Percentiles rank a stretch among this genome's conserved stretches.
These are phyloP conservation scores for Elasticomyces elasticus DNA, from an alignment of 495 filamentous ascomycete species.

Conservation along the genomic window DNA sequence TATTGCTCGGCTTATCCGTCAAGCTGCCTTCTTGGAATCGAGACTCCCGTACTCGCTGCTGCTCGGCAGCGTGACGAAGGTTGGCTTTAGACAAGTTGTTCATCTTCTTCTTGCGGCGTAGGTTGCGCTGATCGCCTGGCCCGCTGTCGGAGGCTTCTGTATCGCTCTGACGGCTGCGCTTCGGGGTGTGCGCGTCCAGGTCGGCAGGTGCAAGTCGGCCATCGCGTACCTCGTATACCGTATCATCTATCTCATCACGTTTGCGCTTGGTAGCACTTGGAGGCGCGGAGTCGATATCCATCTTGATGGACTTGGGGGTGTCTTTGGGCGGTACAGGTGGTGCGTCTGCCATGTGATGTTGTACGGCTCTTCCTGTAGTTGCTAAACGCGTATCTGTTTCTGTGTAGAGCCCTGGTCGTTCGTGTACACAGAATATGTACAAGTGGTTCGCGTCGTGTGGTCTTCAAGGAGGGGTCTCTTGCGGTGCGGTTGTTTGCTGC, in stretches of 20 bases:
- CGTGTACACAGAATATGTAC: too few species aligned
- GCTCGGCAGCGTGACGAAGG: slow-evolving; percentile 16
- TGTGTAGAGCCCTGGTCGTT: too few species aligned
- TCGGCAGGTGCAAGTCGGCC: background rate
- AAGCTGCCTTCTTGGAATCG: slow-evolving; percentile 27
- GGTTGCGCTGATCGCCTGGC: slow-evolving; percentile 2
- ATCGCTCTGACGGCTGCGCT: slow-evolving; percentile 13
- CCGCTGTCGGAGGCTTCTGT: slow-evolving; percentile 7
- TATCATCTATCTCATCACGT: background rate
- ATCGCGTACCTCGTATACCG: background rate
- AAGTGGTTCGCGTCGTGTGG: too few species aligned
- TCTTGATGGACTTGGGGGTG: background rate
- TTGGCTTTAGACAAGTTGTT: slow-evolving; percentile 19
- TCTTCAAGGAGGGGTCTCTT: too few species aligned
- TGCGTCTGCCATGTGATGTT: slow-evolving; percentile 9
- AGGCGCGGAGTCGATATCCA: background rate
- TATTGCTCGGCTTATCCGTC: slow-evolving; percentile 25
- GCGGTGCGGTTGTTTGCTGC: too few species aligned
- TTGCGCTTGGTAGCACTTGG: slow-evolving; percentile 20
- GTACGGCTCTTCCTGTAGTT: too few species aligned
- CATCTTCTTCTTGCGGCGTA: slow-evolving; percentile 19
- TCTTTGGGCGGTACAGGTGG: slow-evolving; percentile 11
- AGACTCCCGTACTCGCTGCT: slow-evolving; percentile 9
- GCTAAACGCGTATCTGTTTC: too few species aligned
- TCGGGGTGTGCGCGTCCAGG: slow-evolving; percentile 11